Percentiles rank a stretch among this genome's conserved stretches.
These are phyloP conservation scores for Pecoramyces ruminantium DNA, from an alignment of 192 early-diverging fungal genomes.

Conservation along the genomic window DNA sequence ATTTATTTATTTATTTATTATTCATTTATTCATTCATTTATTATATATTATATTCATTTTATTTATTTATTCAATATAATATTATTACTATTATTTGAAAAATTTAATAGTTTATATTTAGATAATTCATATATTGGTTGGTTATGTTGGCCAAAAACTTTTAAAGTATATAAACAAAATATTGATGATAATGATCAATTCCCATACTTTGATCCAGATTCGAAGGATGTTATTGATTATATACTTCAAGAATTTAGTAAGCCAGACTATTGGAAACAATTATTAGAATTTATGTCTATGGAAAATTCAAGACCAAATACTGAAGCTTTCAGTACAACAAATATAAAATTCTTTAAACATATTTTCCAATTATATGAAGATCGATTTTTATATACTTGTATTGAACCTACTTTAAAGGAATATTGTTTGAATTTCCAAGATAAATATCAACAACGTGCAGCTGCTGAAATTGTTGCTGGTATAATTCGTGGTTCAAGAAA, in stretches of 20 bases:
- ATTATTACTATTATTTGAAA: no score
- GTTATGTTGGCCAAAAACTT: background rate
- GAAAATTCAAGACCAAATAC: constrained; percentile 31
- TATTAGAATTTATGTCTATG: constrained; percentile 43
- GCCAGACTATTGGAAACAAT: constrained; percentile 47
- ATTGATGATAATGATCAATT: constrained; percentile 1
- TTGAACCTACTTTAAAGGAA: constrained; percentile 31
- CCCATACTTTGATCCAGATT: constrained; percentile 37
- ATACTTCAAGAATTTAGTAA: constrained; percentile 29
- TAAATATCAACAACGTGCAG: constrained; percentile 64
- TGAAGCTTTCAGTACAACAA: constrained; percentile 34
- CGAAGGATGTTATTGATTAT: constrained; percentile 28
- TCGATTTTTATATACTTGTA: constrained; percentile 19
- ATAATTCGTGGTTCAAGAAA: constrained; percentile 76
- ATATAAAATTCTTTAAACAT: constrained; percentile 46
- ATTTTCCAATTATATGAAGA: constrained; percentile 56
- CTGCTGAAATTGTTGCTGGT: constrained; percentile 60
- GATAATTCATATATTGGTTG: background rate
- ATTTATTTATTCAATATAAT: no score
- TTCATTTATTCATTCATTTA: no score
- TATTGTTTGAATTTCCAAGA: constrained; percentile 37
- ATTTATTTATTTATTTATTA: no score
- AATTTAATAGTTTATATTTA: background rate
- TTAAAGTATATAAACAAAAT: background rate
- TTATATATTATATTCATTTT: no score